Evolutionary conservation across 2,329 filamentous ascomycete genomes (phyloP), one percentile per base, ranked within the genome.

Genomic region (Clonostachys rosea): DNA sequence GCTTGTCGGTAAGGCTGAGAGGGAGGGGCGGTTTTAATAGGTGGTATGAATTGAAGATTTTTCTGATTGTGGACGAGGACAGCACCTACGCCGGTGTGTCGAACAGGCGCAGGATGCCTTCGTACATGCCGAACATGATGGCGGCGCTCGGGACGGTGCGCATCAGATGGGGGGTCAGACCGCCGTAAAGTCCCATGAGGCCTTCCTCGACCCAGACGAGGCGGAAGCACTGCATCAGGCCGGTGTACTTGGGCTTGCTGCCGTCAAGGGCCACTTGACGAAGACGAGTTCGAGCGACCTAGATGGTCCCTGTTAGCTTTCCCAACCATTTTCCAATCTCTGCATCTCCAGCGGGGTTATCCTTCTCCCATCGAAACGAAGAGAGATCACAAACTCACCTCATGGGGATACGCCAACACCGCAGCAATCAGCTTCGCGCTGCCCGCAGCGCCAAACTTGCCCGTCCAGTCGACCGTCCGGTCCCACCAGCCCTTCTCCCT

Each of bases 81-180:
- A 5, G 24, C 24, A 30, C 24, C 24, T 59, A 69, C 7, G 64
- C 62, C 13, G 63, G 60, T 8, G 66, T 67, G 49, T 71, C 58
- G 49, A 76, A 72, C 6, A 78, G 56, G 6, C 71, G 69, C 33
- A 82, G 65, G 40, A 82, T 81, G 47, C 71, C 76, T 60, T 83
- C 79, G 59, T 83, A 96, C 74, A 94, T 94, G 67, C 90, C 91
- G 65, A 96, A 96, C 88, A 95, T 96, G 65, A 97, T 95, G 55
- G 89, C 91, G 8, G 92, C 91, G 56, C 88, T 94, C 2, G 92
- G 92, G 6, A 96, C 91, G 7, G 91, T 91, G 51, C 91, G 80
- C 67, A 96, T 81, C 59, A 97, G 81, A 63, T 97, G 92, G 42
- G 92, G 91, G 13, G 91, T 95, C 59, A 97, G 75, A 16, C 91